Evolutionary conservation across 805 yeast genomes (phyloP).

Genomic region (Saccharomycopsis fodiens): DNA sequence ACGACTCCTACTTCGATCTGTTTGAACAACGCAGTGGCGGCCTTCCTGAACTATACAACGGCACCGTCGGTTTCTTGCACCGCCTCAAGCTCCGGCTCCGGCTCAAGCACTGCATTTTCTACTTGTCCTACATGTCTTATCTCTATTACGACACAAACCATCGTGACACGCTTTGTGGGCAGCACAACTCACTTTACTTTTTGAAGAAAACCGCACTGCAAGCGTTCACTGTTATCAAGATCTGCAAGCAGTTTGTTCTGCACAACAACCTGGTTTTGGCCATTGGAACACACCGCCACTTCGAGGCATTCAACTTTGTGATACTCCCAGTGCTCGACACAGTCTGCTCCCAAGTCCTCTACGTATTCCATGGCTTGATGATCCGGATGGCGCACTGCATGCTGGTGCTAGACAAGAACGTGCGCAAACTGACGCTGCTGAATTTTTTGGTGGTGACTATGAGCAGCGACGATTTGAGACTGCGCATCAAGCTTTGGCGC

Average conservation of each 20-base stretch:
- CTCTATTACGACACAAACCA: constrained; percentile 9
- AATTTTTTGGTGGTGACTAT: constrained; percentile 11
- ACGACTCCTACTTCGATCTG: constrained; percentile 4
- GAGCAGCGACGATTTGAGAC: constrained; percentile 9
- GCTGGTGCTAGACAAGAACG: constrained; percentile 5
- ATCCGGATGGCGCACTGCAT: constrained; percentile 11
- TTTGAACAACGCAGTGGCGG: background rate
- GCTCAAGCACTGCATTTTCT: constrained; percentile 3
- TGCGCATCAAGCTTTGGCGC: constrained; percentile 8
- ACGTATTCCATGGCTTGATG: constrained; percentile 7
- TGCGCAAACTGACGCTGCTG: constrained; percentile 3
- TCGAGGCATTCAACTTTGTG: constrained; percentile 16
- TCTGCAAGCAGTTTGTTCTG: constrained; percentile 11
- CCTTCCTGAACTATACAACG: constrained; percentile 7
- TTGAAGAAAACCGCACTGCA: constrained; percentile 6
- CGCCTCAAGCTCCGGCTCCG: background rate
- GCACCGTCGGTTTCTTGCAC: constrained; percentile 7
- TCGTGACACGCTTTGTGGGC: constrained; percentile 5
- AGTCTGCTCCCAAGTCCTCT: constrained; percentile 8
- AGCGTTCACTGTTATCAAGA: constrained; percentile 8
- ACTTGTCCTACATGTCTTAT: background rate
- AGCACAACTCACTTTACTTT: constrained; percentile 9
- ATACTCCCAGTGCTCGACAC: constrained; percentile 16
- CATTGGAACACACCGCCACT: background rate
- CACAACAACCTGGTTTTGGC: constrained; percentile 5